phyloP scores from a whole-genome alignment of 1,139 yeast genomes.

The Zhuliangozyma blackwelliae region DNA sequence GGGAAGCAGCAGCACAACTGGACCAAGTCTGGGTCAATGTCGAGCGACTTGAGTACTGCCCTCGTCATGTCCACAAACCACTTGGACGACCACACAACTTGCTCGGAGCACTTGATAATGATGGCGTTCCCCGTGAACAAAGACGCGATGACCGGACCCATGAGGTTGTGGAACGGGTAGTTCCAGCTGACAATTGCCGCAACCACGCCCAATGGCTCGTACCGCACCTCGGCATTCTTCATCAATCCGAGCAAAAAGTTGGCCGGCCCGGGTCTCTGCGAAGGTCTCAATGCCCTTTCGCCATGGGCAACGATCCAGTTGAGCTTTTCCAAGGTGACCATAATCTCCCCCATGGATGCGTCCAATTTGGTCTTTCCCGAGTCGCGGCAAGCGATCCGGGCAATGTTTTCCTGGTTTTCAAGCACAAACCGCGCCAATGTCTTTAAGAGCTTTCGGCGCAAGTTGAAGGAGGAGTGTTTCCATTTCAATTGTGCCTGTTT shows the following conservation, averaged over 20 bases:
- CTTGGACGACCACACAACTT: constrained; percentile 90
- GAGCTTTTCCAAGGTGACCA: constrained; percentile 89
- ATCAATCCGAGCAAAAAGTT: constrained; percentile 61
- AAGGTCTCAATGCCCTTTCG: constrained; percentile 62
- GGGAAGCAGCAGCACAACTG: constrained; percentile 80
- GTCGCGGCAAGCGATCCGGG: constrained; percentile 91
- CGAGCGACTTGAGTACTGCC: constrained; percentile 66
- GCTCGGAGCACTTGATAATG: constrained; percentile 89
- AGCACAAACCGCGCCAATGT: constrained; percentile 70
- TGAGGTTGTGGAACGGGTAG: constrained; percentile 86
- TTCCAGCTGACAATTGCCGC: constrained; percentile 95
- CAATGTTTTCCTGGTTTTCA: constrained; percentile 80
- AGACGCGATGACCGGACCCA: constrained; percentile 90
- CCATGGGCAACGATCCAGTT: constrained; percentile 89
- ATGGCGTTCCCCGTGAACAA: constrained; percentile 88
- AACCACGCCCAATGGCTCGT: constrained; percentile 88
- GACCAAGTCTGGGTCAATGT: constrained; percentile 74
- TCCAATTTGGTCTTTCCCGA: constrained; percentile 94
- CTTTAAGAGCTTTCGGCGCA: constrained; percentile 65
- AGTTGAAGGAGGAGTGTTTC: constrained; percentile 51
- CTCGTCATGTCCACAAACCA: constrained; percentile 70
- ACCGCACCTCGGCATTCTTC: constrained; percentile 90
- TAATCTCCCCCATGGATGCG: constrained; percentile 92
- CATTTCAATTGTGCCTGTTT: constrained; percentile 57
- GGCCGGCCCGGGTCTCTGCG: constrained; percentile 82